Base-by-base conservation (phyloP, 306 rosid species). In the Cucurbita ficifolia region DNA sequence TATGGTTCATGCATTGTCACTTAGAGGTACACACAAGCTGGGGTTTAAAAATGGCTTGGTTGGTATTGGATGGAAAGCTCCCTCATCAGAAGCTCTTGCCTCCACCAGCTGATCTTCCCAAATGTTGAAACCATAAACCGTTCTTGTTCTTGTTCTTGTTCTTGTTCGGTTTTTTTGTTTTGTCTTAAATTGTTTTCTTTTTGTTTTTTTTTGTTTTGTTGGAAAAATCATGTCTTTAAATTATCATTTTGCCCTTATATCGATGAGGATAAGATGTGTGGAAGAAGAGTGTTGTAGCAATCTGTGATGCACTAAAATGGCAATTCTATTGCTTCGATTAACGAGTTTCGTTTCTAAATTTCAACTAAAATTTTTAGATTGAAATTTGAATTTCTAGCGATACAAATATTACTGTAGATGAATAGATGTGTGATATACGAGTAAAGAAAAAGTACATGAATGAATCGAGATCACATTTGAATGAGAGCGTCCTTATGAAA, bases 81-180 rank as follows among this genome's bases (percentile, higher is more conserved):
- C 70, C 70, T 17, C n/a, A 39, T 38, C 70, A 63, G 6, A 38
- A 63, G 33, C 33, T 63, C 0, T 39, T 63, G 70, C 70, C 70
- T 63, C 70, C 70, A 39, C 70, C 70, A 39, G 46, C 70, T 4
- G 70, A 63, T 63, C 70, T 63, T 63, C 70, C 70, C 7, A 63
- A 63, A 39, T 63, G 70, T 63, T 63, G 70, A 63, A 9, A 63
- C 21, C 48, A 62, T 17, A 4, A 0, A 17, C n/a, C 22, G 38
- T 59, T 29, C 33, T 29, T 49, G 16, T 33, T 48, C 5, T 36
- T 8, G 24, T 2, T 38, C 9, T 38, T 38, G 8, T 38, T 62
- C 39, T 33, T 33, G 42, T 59, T 7, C 5, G 11, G 17, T 22
- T 29, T 8, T 55, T 58, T 12, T 49, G n/a, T 13, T 49, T 5